Evolutionary conservation across 176 grass and related monocot genomes (phyloP).

Genomic region (Phoenix roebelenii): DNA sequence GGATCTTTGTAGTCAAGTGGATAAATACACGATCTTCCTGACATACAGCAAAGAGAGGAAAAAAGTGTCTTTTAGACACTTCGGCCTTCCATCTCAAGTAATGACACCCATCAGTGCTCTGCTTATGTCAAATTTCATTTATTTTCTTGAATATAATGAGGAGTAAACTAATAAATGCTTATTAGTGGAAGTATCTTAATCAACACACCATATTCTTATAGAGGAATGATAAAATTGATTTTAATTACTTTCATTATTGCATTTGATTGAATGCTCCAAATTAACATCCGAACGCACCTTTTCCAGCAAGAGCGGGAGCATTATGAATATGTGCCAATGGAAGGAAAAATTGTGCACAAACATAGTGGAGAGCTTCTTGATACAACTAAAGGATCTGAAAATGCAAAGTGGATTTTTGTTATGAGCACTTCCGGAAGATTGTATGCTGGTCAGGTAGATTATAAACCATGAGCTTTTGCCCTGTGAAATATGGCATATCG

Average conservation of each 20-base stretch:
- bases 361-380: slow-evolving; percentile 46
- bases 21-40: no score
- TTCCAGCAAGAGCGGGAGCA: slow-evolving; percentile 69
- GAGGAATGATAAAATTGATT: background rate
- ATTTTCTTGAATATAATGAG: no score
- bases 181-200: no score
- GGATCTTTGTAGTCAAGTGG: no score
- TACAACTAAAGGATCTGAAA: slow-evolving; percentile 43
- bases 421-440: slow-evolving; percentile 61
- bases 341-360: slow-evolving; percentile 61
- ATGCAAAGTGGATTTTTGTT: slow-evolving; percentile 90
- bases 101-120: no score
- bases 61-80: no score
- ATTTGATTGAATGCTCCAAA: background rate
- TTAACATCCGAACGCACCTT: background rate
- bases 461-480: background rate
- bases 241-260: background rate
- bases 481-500: no score
- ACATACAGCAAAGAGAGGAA: no score
- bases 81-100: no score
- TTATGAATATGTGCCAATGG: slow-evolving; percentile 47
- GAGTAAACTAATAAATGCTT: no score
- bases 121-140: no score
- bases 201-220: no score
- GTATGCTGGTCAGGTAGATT: slow-evolving; percentile 74